Conservation (phyloP, 192 early-diverging fungal species). For the Coemansia sp. region DNA sequence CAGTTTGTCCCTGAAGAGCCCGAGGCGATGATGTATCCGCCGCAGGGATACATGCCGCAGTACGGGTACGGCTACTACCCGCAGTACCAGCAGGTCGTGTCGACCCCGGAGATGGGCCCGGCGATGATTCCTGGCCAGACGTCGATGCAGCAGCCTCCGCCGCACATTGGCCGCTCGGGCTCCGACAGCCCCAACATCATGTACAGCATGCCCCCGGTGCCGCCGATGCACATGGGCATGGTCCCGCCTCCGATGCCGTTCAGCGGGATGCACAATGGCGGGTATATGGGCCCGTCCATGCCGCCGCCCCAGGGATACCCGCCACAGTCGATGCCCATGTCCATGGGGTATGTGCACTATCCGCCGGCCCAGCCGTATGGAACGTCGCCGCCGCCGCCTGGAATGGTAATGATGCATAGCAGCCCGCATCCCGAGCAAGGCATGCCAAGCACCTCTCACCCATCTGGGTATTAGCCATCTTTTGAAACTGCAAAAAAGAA, state of each 20-base stretch:
- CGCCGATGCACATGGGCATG: conserved; percentile 48
- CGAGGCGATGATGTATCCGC: conserved; percentile 39
- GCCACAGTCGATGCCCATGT: conserved; percentile 36
- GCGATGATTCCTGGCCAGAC: conserved; percentile 23
- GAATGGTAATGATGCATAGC: conserved; percentile 48
- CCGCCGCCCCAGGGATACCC: conserved; percentile 43
- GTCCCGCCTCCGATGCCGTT: conserved; percentile 46
- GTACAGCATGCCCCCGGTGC: conserved; percentile 24
- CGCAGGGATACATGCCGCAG: conserved; percentile 39
- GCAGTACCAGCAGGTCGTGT: conserved; percentile 32
- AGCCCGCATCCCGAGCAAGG: conserved; percentile 34
- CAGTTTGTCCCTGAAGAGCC: conserved; percentile 45
- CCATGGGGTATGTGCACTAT: conserved; percentile 50
- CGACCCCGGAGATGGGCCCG: conserved; percentile 34
- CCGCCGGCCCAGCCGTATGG: conserved; percentile 29
- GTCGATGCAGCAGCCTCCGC: conserved; percentile 14
- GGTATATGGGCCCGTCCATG: conserved; percentile 28
- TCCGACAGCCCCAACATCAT: conserved; percentile 35
- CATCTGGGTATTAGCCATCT: background rate
- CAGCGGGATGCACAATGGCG: conserved; percentile 37
- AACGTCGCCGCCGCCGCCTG: conserved; percentile 23
- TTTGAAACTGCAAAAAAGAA: background rate
- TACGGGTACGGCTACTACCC: conserved; percentile 49
- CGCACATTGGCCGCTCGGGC: conserved; percentile 15
- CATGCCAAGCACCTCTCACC: conserved; percentile 14